Evolutionary conservation across 441 rosid species (phyloP), one percentile per base, ranked within the genome.

Genomic region (Adansonia rubrostipa): DNA sequence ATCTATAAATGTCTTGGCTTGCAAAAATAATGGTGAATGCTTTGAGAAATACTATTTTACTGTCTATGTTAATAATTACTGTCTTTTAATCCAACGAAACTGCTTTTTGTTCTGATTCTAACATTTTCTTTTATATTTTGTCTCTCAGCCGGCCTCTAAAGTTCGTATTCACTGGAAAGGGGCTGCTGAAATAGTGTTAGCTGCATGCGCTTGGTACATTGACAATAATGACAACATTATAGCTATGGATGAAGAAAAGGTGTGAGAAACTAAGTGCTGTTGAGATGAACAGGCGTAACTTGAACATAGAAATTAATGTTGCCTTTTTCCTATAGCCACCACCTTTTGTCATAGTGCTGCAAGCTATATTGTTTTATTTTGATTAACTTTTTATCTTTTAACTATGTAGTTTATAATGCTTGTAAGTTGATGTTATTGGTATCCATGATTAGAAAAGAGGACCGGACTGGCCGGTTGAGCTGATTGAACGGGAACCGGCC

Each of bases 141-240:
- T 82, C 57, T 82, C 75, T 81, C 91, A 93, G 99, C 77, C 84
- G 73, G 90, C 92, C 79, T 91, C 96, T 79, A 89, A 92, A 83
- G 97, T 95, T 78, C 89, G 84, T 78, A 82, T 97, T 83, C 98
- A 97, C 45, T 97, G 99, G 99, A 97, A 97, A 80, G 99, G 99
- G 84, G 99, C 99, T 72, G 98, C 99, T 24, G 99, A 97, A 89
- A 83, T 93, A 67, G 93, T 97, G 80, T 89, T 97, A 61, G 88
- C 88, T 86, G 92, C 94, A 13, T 95, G 99, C 81, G 88, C 91
- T 53, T 82, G 83, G 64, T 97, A 64, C 69, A 14, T 64, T 64
- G 47, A 64, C 72, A 70, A 74, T 73, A 84, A 84, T 82, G 97
- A 80, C 80, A 44, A 63, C 33, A 47, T 80, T 77, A 82, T 81